These are phyloP conservation scores for Pythium guiyangense DNA, from an alignment of 352 stramenopile species.

Conservation along the genomic window DNA sequence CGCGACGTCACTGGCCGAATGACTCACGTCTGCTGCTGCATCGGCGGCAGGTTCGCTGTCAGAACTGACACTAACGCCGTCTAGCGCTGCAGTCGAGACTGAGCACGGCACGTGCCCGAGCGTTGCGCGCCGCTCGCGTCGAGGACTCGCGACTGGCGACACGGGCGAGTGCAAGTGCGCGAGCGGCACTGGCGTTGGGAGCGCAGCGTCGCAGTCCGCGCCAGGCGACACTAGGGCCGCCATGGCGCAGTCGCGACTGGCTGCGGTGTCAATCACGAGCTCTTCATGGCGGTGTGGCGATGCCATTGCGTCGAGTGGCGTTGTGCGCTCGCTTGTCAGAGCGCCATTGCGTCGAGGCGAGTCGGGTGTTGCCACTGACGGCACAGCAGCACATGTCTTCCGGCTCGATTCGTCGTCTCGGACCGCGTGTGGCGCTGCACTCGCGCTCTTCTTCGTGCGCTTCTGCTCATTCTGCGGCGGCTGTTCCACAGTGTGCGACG, in stretches of 20 bases:
- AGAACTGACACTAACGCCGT: background rate
- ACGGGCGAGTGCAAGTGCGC: constrained; percentile 23
- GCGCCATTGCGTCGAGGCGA: background rate
- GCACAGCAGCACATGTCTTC: constrained; percentile 2
- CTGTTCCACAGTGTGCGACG: background rate
- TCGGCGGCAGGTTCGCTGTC: no score
- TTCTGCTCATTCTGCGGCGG: constrained; percentile 5
- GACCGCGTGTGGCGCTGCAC: no score
- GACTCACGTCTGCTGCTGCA: background rate
- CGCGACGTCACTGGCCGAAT: background rate
- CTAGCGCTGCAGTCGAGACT: background rate
- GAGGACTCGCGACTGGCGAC: constrained; percentile 14
- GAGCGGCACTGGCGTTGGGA: constrained; percentile 14
- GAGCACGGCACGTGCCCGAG: constrained; percentile 2
- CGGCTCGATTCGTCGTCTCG: background rate
- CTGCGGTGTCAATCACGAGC: background rate
- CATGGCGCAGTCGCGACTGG: constrained; percentile 2
- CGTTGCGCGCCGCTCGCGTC: constrained; percentile 1
- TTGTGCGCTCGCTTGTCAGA: no score
- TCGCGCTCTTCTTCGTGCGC: constrained; percentile 8
- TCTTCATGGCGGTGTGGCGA: no score
- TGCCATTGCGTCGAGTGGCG: no score
- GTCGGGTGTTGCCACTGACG: no score
- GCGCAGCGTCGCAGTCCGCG: constrained; percentile 14
- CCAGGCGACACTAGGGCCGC: constrained; percentile 21